Base-by-base conservation (phyloP, 768 basidiomycete species). In the Lyophyllum atratum region DNA sequence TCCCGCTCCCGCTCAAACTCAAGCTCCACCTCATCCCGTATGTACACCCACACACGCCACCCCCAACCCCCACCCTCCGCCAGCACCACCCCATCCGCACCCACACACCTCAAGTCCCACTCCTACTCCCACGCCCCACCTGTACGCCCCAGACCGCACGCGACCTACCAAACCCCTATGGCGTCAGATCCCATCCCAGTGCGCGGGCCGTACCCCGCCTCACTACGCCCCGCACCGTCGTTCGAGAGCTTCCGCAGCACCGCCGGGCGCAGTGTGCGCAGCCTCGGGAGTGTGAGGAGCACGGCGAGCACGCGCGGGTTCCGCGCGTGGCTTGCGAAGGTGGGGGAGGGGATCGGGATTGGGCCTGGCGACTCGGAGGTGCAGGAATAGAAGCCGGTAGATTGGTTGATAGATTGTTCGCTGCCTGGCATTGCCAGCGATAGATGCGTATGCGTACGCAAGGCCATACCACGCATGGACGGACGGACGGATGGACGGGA, bases 231-330 rank as follows among this genome's bases (percentile, higher is more conserved):
- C 22, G 72, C 72, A 12, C 74, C 80, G 6, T 80, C 80, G 2
- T 67, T 76, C 50, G 82, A 83, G 65, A 80, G 78, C 62, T 77
- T 80, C 63, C 74, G 75, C 29, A 81, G 79, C 52, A 63, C 67
- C 8, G 76, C 71, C 17, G 71, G 72, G n/a, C 68, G 75, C 58
- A 81, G 80, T 54, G 72, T 77, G 47, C 71, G 74, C 45, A 79
- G 80, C 56, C 63, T 78, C 29, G 74, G 73, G 52, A 79, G 78
- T 54, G 67, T 76, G 44, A 76, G 74, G 63, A 80, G 79, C 62
- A 72, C 72, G 17, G 68, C 72, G 8, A 77, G 73, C 55, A 70
- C 70, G 1, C 65, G 75, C 12, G 71, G 74, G 10, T 69, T 80
- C 63, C 74, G 74, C 51, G 69, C 73, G 24, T 80, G 78, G 76